Evolutionary conservation across 2,329 filamentous ascomycete species (phyloP), one percentile per base, ranked within the genome.

Genomic region (Trichoderma polysporum): DNA sequence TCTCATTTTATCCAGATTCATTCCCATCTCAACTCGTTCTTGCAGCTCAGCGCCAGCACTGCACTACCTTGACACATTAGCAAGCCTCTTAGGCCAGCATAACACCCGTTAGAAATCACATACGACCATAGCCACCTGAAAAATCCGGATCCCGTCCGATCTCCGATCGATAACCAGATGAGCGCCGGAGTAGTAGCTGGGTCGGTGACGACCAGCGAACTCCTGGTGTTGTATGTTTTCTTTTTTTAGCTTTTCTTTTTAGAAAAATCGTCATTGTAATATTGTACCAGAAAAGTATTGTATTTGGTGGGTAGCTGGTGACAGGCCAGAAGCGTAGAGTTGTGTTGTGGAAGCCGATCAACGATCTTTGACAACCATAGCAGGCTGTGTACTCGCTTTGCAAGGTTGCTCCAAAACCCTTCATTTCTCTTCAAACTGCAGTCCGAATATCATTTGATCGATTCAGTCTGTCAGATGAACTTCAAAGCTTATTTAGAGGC

Each of bases 81-180:
- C 13, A 25, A 13, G 39, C 17, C 45, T 47, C 49, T 13, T 15
- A 15, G 15, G 9, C 9, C 4, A 10, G 4, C 39, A 15, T 10
- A n/a, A 17, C 25, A 7, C 13, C 47, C 29, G 13, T 17, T n/a
- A 8, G 35, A n/a, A 6, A 22, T 29, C 49, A 71, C 69, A 71
- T 71, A 71, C 66, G 69, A 69, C 68, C 70, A 71, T 37, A 70
- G 70, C 61, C 62, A 56, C 49, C 45, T 60, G 64, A 54, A 37
- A 69, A 68, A 54, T 68, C 70, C 31, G 69, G 69, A 67, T 71
- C 70, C 66, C 69, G 69, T 70, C 65, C 22, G 70, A 61, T 70
- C 69, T 66, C 68, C 68, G 49, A 54, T 31, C n/a, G 67, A 69
- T 66, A 70, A 70, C 31, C 66, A 62, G 60, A 52, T 58, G 61